phyloP scores from a whole-genome alignment of 2,329 filamentous ascomycete genomes.

The Celoporthe dispersa region DNA sequence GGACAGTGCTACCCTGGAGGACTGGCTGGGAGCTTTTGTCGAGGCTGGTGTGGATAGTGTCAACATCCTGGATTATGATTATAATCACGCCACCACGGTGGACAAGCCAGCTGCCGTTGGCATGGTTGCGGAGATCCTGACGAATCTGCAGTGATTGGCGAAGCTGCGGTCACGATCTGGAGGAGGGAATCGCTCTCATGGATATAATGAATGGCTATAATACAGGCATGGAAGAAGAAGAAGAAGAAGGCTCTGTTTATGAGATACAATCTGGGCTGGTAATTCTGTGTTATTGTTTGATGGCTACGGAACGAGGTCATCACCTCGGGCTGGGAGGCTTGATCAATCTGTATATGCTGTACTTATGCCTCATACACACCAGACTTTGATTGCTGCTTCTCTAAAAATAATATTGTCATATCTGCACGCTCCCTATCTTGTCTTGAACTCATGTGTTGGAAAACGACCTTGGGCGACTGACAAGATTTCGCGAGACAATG shows the following conservation, averaged over 20 bases:
- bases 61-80: constrained; percentile 17
- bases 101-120: constrained; percentile 7
- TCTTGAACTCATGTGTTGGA: too few species aligned
- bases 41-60: constrained; percentile 6
- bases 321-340: too few species aligned
- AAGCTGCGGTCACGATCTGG: background rate
- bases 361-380: background rate
- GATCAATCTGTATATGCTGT: background rate
- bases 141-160: background rate
- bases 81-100: constrained; percentile 11
- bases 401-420: too few species aligned
- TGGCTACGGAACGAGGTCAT: background rate
- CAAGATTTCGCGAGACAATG: too few species aligned
- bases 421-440: too few species aligned
- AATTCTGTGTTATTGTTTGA: background rate
- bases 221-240: background rate
- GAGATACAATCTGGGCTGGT: background rate
- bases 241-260: background rate
- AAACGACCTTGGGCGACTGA: too few species aligned
- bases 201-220: background rate
- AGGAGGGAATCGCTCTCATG: background rate
- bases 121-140: background rate
- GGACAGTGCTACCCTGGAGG: background rate
- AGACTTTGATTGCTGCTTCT: too few species aligned
- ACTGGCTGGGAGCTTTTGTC: constrained; percentile 5